Evolutionary conservation across 2,329 filamentous ascomycete genomes (phyloP).

Genomic region (Truncatella angustata): DNA sequence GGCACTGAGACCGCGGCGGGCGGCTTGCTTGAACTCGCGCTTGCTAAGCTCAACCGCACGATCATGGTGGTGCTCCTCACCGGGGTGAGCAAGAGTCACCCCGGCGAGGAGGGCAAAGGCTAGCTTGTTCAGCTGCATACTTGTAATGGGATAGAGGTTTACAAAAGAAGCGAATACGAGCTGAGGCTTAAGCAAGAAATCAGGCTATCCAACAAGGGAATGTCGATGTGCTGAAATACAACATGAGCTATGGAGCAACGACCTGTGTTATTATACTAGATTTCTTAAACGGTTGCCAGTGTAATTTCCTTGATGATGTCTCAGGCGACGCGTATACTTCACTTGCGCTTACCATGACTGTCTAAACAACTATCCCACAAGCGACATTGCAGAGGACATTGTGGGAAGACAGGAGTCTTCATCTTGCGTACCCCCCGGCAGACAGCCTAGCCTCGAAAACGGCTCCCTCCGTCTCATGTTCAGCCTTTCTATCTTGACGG

Average conservation of each 20-base stretch:
- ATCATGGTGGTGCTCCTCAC: neutral
- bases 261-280: neutral
- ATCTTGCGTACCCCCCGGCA: neutral
- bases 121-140: neutral
- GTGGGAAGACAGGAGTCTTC: neutral
- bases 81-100: neutral
- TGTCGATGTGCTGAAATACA: neutral
- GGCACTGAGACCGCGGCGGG: neutral
- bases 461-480: neutral
- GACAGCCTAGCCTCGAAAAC: neutral
- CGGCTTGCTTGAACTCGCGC: neutral
- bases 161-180: neutral
- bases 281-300: neutral
- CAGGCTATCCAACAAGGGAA: neutral
- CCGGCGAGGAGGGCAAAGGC: neutral
- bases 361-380: neutral
- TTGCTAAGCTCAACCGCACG: neutral
- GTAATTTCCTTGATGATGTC: neutral
- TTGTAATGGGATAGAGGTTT: neutral
- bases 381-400: neutral
- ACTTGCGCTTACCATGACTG: neutral
- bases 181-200: neutral
- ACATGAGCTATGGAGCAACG: neutral
- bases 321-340: neutral
- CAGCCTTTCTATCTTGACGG: neutral